Conservation (phyloP, 768 basidiomycete genomes). For the Leccinum boreale region DNA sequence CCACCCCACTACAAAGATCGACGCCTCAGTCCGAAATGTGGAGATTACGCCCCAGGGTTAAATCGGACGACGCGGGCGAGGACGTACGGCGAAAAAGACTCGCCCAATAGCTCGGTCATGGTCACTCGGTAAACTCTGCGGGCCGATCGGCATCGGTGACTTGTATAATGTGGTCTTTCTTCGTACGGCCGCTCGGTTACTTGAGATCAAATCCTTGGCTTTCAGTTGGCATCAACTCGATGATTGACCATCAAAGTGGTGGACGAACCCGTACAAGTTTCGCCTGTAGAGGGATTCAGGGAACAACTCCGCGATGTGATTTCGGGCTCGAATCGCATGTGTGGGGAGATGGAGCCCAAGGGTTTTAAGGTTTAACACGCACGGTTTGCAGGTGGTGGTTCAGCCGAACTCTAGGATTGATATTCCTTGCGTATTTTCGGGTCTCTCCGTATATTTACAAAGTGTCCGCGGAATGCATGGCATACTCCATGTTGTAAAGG, state of each 20-base stretch:
- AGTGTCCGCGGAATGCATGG: neutral
- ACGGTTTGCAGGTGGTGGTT: neutral
- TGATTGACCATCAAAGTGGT: neutral
- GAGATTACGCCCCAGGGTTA: neutral
- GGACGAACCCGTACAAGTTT: neutral
- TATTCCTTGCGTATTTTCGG: neutral
- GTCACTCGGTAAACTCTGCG: conserved; percentile 1
- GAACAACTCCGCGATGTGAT: neutral
- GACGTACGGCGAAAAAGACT: conserved; percentile 26
- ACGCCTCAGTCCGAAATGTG: neutral
- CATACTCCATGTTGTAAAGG: neutral
- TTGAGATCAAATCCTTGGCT: neutral
- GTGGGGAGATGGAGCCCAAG: neutral
- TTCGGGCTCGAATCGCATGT: neutral
- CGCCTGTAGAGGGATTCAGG: neutral
- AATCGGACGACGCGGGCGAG: neutral
- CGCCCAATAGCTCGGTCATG: conserved; percentile 1
- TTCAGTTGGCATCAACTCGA: neutral
- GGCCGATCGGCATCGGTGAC: conserved; percentile 23
- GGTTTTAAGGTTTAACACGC: conserved; percentile 3
- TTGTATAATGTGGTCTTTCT: conserved; percentile 1
- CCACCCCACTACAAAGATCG: neutral
- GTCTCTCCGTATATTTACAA: neutral
- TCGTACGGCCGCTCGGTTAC: neutral
- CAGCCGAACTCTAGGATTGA: neutral